Percentiles rank a stretch among this genome's conserved stretches.
phyloP scores from a whole-genome alignment of 2,329 filamentous ascomycete species.

The Grosmannia clavigera region DNA sequence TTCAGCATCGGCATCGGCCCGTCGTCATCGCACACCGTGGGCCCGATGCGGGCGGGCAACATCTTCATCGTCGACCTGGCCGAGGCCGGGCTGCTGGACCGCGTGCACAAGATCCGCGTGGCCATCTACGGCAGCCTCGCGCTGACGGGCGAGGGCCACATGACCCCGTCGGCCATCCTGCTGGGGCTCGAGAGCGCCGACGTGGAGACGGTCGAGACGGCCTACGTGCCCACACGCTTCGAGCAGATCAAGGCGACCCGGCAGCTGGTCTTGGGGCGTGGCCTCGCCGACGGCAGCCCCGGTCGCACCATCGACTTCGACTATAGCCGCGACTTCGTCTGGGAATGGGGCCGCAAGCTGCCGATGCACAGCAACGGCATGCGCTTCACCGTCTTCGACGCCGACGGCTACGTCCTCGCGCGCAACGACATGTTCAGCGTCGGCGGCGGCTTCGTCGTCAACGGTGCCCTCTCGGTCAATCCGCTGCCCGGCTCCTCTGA shows the following conservation, averaged over 20 bases:
- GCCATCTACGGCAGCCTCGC: constrained; percentile 37
- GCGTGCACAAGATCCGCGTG: constrained; percentile 33
- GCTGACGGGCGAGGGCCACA: constrained; percentile 37
- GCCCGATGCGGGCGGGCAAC: constrained; percentile 38
- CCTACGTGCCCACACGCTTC: constrained; percentile 33
- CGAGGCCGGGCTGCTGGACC: constrained; percentile 30
- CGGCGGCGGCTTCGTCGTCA: constrained; percentile 39
- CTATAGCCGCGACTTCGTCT: constrained; percentile 34
- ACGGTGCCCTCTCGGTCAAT: constrained; percentile 31
- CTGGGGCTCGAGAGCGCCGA: constrained; percentile 36
- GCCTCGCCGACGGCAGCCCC: constrained; percentile 19
- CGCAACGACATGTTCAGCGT: constrained; percentile 40
- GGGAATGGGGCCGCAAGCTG: constrained; percentile 40
- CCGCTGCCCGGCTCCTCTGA: constrained; percentile 16
- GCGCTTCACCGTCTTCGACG: constrained; percentile 37
- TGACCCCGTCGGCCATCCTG: constrained; percentile 37
- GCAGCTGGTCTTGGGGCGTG: constrained; percentile 30
- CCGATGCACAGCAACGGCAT: constrained; percentile 39
- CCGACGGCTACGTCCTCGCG: constrained; percentile 31
- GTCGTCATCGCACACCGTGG: constrained; percentile 38
- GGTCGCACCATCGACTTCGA: constrained; percentile 30
- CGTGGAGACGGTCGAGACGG: constrained; percentile 36
- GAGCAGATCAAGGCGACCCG: constrained; percentile 31
- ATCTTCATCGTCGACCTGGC: constrained; percentile 36
- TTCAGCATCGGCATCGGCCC: constrained; percentile 40